Percentiles rank a stretch among this genome's conserved stretches.
Evolutionary conservation across 495 filamentous ascomycete species (phyloP).

Genomic region (Mytilinidion resinicola): DNA sequence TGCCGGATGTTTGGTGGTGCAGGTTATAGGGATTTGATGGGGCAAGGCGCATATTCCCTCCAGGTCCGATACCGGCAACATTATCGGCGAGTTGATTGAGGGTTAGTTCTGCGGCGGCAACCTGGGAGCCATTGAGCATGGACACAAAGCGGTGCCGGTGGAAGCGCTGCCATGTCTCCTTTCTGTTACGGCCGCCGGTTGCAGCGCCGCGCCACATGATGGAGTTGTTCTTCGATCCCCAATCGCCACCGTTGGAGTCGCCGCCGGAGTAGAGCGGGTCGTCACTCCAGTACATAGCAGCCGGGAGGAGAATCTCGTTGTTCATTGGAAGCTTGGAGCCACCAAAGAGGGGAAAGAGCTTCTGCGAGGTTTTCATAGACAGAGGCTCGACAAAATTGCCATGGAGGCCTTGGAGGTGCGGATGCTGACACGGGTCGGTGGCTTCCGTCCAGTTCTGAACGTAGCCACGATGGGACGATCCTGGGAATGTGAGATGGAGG

Average conservation of each 20-base stretch:
- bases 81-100: background rate
- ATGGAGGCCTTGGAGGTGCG: slow-evolving; percentile 47
- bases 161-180: slow-evolving; percentile 60
- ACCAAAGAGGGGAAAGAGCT: slow-evolving; percentile 65
- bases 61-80: background rate
- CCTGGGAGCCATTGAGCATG: slow-evolving; percentile 59
- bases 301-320: slow-evolving; percentile 75
- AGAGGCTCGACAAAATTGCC: slow-evolving; percentile 66
- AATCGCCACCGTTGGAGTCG: slow-evolving; percentile 33
- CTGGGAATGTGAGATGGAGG: slow-evolving; percentile 16
- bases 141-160: slow-evolving; percentile 68
- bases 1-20: background rate
- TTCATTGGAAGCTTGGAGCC: slow-evolving; percentile 71
- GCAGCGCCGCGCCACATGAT: slow-evolving; percentile 68
- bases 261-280: slow-evolving; percentile 40
- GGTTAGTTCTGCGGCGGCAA: slow-evolving; percentile 36
- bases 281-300: slow-evolving; percentile 63
- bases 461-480: slow-evolving; percentile 30
- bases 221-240: slow-evolving; percentile 50
- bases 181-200: slow-evolving; percentile 58
- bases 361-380: slow-evolving; percentile 47
- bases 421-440: slow-evolving; percentile 28
- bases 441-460: slow-evolving; percentile 36
- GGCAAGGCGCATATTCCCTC: slow-evolving; percentile 29
- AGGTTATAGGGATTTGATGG: slow-evolving; percentile 26